These are phyloP conservation scores for Suhomyces bolitotheri DNA, from an alignment of 1,139 yeast genomes.

Conservation along the genomic window DNA sequence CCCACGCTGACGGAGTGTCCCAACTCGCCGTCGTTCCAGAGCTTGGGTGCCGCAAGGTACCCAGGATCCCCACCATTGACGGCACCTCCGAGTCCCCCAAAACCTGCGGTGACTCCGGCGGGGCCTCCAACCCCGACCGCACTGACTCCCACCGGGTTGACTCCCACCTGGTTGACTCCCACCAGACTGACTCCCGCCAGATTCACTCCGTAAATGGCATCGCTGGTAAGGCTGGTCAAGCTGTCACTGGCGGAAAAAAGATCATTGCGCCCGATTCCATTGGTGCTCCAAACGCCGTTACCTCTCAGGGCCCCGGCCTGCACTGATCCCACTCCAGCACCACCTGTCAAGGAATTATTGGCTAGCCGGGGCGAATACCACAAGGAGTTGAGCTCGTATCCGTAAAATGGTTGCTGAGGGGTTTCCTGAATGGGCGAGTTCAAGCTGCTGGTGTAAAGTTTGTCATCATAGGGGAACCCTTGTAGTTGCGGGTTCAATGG, in stretches of 20 bases:
- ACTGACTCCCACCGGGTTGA: constrained; percentile 4
- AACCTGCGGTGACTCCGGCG: constrained; percentile 1
- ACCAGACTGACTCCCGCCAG: constrained; percentile 1
- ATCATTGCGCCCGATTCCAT: constrained; percentile 8
- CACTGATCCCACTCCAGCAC: not conserved
- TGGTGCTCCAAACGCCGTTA: constrained; percentile 11
- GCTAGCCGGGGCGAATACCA: constrained; percentile 21
- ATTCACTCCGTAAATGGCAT: constrained; percentile 4
- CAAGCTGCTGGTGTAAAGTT: constrained; percentile 17
- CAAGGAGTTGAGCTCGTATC: constrained; percentile 13
- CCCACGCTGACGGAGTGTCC: constrained; percentile 1
- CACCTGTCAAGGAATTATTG: constrained; percentile 14
- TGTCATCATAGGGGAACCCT: constrained; percentile 28
- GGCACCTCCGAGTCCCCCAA: not conserved
- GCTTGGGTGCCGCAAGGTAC: constrained; percentile 12
- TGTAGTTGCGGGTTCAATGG: constrained; percentile 1
- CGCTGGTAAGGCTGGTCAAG: constrained; percentile 12
- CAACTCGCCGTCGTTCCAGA: constrained; percentile 12
- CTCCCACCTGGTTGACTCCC: constrained; percentile 8
- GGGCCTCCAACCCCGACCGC: not conserved
- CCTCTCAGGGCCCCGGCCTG: constrained; percentile 6
- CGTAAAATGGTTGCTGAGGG: constrained; percentile 9
- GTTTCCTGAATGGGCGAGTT: constrained; percentile 15
- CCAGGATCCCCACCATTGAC: constrained; percentile 7
- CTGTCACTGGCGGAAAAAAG: constrained; percentile 12